Percentiles rank a stretch among this genome's conserved stretches.
These are phyloP conservation scores for Heterobasidion parviporum DNA, from an alignment of 1,284 basidiomycete species.

Conservation along the genomic window DNA sequence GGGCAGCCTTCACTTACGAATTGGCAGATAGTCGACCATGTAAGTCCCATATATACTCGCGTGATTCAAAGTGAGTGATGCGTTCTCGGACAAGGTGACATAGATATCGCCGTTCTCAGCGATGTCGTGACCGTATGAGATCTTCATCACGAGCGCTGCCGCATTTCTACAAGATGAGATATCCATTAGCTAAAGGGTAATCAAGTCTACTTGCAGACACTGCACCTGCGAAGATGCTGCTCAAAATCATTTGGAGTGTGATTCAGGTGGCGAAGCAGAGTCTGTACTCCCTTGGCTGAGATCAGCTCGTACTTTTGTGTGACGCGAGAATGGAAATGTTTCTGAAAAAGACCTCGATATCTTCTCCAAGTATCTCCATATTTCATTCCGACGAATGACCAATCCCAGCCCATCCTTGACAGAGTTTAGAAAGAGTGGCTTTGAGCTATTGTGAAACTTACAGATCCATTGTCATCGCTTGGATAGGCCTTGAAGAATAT, in stretches of 20 bases:
- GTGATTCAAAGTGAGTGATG: constrained; percentile 15
- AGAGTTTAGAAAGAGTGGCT: background rate
- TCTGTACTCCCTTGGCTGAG: constrained; percentile 1
- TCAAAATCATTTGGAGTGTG: constrained; percentile 11
- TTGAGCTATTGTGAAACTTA: background rate
- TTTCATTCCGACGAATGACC: constrained; percentile 37
- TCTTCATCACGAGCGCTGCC: constrained; percentile 16
- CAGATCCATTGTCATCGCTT: background rate
- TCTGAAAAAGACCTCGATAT: constrained; percentile 36
- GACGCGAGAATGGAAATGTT: constrained; percentile 29
- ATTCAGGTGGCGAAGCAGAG: constrained; percentile 3
- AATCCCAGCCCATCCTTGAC: constrained; percentile 39
- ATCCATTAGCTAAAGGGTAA: background rate
- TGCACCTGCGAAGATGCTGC: constrained; percentile 11
- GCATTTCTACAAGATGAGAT: constrained; percentile 8
- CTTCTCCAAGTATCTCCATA: constrained; percentile 33
- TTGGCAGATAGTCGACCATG: constrained; percentile 21
- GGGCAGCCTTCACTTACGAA: constrained; percentile 12
- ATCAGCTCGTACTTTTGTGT: constrained; percentile 27
- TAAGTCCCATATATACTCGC: constrained; percentile 20
- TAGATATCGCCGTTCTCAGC: constrained; percentile 31
- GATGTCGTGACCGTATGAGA: constrained; percentile 22
- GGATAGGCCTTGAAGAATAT: background rate
- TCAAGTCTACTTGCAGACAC: too few relatives aligned
- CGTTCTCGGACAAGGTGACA: constrained; percentile 30